Evolutionary conservation across 495 filamentous ascomycete species (phyloP), one percentile per base, ranked within the genome.

Genomic region (Schizothecium vesticola): DNA sequence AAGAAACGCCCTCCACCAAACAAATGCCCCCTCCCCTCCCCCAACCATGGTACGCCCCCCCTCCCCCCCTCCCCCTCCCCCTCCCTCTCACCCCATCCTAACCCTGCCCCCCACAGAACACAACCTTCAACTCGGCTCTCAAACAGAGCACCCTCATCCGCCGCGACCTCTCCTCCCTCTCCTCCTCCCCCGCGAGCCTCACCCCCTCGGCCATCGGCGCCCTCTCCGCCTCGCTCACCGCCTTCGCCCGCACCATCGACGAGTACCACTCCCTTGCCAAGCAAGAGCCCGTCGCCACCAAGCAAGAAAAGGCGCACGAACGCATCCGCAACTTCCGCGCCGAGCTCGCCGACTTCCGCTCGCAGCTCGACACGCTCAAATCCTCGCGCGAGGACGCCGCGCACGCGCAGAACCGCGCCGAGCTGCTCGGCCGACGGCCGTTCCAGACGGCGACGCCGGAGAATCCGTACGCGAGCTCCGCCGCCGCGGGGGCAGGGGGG

Each of bases 121-220:
- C 92, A 19, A 86, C 94, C 69, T 97, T 97, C 86, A 97, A 97
- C 80, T 94, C 93, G 21, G 94, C 95, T 31, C 87, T 97, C 29
- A 96, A 96, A 80, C 94, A 97, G 82, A 91, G 90, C 59, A 93
- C 91, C 66, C 85, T 92, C 8, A 90, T 97, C 75, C 92, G 93
- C 71, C 89, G 88, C 69, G 93, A 97, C 78, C 88, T 97, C 63
- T 87, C 91, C 71, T 80, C 80, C 71, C 91, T 96, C 72, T 79
- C 90, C 61, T 85, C 89, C 69, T 84, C 87, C 12, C 85, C 90
- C 12, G 63, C 56, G 60, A 19, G 57, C 70, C 29, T 72, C 12
- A 80, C 80, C 4, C 78, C 78, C 9, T 77, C 81, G 1, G 75
- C 77, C 2, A 69, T 83, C 10, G 80, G 81, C 65, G 77, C 78